A percentile compares a stretch with the other conserved stretches of the same genome.
Evolutionary conservation across 169 alveolate species (phyloP).

Genomic region (Eimeria acervulina): DNA sequence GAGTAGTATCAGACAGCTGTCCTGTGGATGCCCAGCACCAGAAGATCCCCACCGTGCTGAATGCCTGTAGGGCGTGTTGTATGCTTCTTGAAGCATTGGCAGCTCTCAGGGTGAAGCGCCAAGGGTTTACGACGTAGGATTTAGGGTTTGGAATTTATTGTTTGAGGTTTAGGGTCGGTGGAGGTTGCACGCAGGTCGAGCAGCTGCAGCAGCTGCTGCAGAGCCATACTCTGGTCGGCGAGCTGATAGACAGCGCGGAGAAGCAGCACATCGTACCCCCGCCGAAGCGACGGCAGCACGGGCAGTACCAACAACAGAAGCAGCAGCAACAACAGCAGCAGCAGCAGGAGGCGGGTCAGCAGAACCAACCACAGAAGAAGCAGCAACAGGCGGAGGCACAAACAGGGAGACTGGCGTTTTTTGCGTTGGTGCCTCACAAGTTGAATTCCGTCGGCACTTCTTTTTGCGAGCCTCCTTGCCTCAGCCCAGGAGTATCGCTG

Average conservation of each 20-base stretch:
- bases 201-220: slow-evolving; percentile 64
- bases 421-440: slow-evolving; percentile 58
- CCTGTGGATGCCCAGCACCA: background rate
- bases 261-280: slow-evolving; percentile 74
- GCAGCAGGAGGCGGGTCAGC: background rate
- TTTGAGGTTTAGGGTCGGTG: background rate
- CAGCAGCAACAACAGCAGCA: background rate
- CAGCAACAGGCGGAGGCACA: background rate
- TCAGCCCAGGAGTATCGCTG: slow-evolving; percentile 65
- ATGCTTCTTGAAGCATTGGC: background rate
- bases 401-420: slow-evolving; percentile 20
- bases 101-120: background rate
- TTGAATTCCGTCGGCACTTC: background rate
- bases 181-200: slow-evolving; percentile 52
- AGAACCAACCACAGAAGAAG: background rate
- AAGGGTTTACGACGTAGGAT: background rate
- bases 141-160: background rate
- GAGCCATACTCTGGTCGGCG: slow-evolving; percentile 80
- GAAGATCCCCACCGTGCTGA: background rate
- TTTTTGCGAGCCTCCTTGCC: slow-evolving; percentile 64
- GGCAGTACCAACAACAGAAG: background rate
- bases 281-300: background rate
- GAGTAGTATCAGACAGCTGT: background rate
- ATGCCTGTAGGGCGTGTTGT: background rate
- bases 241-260: slow-evolving; percentile 70